These are phyloP conservation scores for Lipomyces lipofer DNA, from an alignment of 805 yeast genomes.

Conservation along the genomic window DNA sequence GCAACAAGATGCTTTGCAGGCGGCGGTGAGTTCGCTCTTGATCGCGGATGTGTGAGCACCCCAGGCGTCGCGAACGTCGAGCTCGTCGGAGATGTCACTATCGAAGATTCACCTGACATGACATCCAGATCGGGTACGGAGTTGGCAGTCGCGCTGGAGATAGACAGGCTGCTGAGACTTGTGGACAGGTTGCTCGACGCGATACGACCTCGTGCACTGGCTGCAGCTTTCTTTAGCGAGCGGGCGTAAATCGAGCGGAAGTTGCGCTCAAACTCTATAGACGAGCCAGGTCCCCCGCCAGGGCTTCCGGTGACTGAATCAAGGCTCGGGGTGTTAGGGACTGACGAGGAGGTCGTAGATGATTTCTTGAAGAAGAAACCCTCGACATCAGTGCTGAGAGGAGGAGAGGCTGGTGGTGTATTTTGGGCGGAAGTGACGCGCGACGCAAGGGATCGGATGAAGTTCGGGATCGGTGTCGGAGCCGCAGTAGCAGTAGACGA, in stretches of 20 bases:
- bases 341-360: background rate
- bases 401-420: slow-evolving; percentile 32
- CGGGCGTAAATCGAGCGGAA: slow-evolving; percentile 15
- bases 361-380: slow-evolving; percentile 24
- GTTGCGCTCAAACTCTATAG: slow-evolving; percentile 17
- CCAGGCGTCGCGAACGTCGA: background rate
- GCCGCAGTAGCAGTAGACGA: slow-evolving; percentile 7
- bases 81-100: background rate
- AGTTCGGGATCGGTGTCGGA: slow-evolving; percentile 21
- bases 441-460: slow-evolving; percentile 30
- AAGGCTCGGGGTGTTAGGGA: background rate
- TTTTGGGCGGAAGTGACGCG: slow-evolving; percentile 27
- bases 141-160: background rate
- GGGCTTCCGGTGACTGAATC: background rate
- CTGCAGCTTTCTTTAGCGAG: slow-evolving; percentile 4
- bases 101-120: background rate
- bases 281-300: background rate
- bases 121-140: background rate
- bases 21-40: slow-evolving; percentile 35
- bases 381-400: slow-evolving; percentile 17
- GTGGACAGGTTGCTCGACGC: background rate
- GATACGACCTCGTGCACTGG: background rate
- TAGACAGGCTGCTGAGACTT: background rate
- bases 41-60: slow-evolving; percentile 31
- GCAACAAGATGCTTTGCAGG: slow-evolving; percentile 30